Evolutionary conservation across 1,284 basidiomycete species (phyloP), one percentile per base, ranked within the genome.

Genomic region (Rhodotorula sp.): DNA sequence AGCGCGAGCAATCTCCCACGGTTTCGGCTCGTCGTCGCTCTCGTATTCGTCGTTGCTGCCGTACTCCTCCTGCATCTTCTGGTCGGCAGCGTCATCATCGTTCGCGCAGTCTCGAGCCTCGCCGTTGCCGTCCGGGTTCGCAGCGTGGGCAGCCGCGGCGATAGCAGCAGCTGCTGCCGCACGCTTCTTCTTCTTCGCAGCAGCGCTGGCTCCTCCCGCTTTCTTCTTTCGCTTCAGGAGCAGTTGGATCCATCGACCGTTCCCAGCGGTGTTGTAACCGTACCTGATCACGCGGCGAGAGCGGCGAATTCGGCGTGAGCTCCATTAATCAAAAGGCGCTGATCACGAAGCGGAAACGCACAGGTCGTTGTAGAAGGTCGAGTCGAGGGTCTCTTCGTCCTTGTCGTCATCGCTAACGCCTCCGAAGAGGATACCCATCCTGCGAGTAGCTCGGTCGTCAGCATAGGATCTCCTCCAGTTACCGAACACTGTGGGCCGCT

Each of bases 391-490:
- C 80, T 97, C 94, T 80, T 97, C 94, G 70, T 87, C 87, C 43
- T 86, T 88, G 78, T 97, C 94, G 71, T 93, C 90, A 78, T 97
- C 94, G 10, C 89, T 90, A 0, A 97, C 94, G 8, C 94, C 94
- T 20, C 93, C 94, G 78, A 97, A 97, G 63, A 95, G 82, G 2
- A 97, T 84, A 1, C 92, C 93, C 78, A 88, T 90, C 39, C 83
- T 80, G 58, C 23, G 12, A 34, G 46, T 20, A 5, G n/a, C 23
- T 51, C 23, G 0, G 39, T 26, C 14, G 64, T 23, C 20, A 5
- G 14, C 8, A 21, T 59, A 43, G 26, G n/a, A 8, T 5, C 20
- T 3, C 10, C 26, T 16, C 3, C 3, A 20, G 18, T 21, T 23
- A 58, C 6, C 23, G 1, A 26, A 21, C 14, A 10, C 10, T 16